Evolutionary conservation across 768 basidiomycete genomes (phyloP), one percentile per base, ranked within the genome.

Genomic region (Tylopilus felleus): DNA sequence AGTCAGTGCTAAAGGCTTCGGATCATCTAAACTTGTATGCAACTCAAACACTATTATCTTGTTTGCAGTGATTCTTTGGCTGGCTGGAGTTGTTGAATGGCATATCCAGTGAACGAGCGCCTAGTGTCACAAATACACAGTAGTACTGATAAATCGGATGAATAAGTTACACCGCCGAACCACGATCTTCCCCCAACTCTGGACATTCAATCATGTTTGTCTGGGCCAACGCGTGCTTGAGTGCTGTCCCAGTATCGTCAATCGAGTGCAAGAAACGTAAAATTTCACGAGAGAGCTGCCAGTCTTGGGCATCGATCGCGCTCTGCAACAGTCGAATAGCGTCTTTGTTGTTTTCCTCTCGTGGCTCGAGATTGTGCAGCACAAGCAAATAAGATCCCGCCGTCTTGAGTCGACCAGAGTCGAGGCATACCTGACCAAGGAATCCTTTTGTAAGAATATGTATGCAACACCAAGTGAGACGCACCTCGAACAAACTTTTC

Each of bases 321-420:
- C 80, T 80, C 45, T 80, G 81, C 47, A 99, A 74, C 22, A 99
- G 76, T 35, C 91, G 81, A 23, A 93, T 80, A 4, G 88, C 93
- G 62, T 98, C 92, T 33, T 78, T 80, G 64, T 84, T 83, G 35
- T 72, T 74, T 65, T 89, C 87, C 59, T 93, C 89, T 47, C 93
- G 75, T 56, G 93, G 91, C 65, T 98, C 95, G 49, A 98, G 80
- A 61, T 90, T 94, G 66, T 98, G 95, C 48, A 99, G 74, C 3
- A 98, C 93, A 27, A 99, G 79, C 10, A 99, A 79, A 71, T 98
- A 98, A 8, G 92, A 94, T 3, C 21, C 88, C 85, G 96, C 96
- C 4, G 93, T 95, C 65, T 89, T 88, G 59, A 97, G 75, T 6
- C 86, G 81, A 28, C 84, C 80, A 8, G 84, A 79, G 1, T 75